Conservation (phyloP, 768 basidiomycete genomes). For the Phylloporus sp. region DNA sequence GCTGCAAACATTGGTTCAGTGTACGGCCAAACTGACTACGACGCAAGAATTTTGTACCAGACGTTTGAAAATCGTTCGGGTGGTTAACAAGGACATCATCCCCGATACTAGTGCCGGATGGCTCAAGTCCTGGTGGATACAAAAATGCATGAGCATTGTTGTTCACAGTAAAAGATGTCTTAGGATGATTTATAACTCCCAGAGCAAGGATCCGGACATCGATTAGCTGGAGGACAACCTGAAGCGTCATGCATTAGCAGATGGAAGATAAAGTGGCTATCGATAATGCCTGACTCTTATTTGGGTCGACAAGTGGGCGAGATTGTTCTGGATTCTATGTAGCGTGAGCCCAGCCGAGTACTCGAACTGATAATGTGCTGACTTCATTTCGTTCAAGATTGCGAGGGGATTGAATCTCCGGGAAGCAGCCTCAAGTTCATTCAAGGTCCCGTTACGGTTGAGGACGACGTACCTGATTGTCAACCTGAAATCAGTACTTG, state of each 20-base stretch:
- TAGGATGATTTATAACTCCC: slow-evolving; percentile 59
- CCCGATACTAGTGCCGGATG: slow-evolving; percentile 14
- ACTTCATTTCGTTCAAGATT: slow-evolving; percentile 80
- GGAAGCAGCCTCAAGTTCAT: slow-evolving; percentile 64
- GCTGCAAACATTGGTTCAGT: background rate
- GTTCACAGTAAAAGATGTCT: slow-evolving; percentile 56
- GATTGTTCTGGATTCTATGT: slow-evolving; percentile 61
- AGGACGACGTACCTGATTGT: slow-evolving; percentile 61
- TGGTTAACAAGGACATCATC: background rate
- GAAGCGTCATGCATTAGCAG: slow-evolving; percentile 6
- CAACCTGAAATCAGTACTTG: background rate
- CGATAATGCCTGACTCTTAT: slow-evolving; percentile 49
- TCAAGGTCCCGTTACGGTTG: slow-evolving; percentile 73
- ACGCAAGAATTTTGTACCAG: slow-evolving; percentile 1
- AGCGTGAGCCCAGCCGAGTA: slow-evolving; percentile 3
- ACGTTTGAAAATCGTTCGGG: background rate
- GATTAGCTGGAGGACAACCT: slow-evolving; percentile 67
- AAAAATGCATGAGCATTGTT: slow-evolving; percentile 64
- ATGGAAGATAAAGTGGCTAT: slow-evolving; percentile 1
- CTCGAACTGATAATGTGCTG: slow-evolving; percentile 14
- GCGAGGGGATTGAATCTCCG: slow-evolving; percentile 62
- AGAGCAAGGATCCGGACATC: slow-evolving; percentile 74
- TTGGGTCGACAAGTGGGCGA: slow-evolving; percentile 63
- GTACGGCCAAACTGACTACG: background rate
- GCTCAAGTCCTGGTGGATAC: slow-evolving; percentile 62